Percentiles rank a stretch among this genome's conserved stretches.
phyloP scores from a whole-genome alignment of 306 rosid genomes.

The Bauhinia variegata region DNA sequence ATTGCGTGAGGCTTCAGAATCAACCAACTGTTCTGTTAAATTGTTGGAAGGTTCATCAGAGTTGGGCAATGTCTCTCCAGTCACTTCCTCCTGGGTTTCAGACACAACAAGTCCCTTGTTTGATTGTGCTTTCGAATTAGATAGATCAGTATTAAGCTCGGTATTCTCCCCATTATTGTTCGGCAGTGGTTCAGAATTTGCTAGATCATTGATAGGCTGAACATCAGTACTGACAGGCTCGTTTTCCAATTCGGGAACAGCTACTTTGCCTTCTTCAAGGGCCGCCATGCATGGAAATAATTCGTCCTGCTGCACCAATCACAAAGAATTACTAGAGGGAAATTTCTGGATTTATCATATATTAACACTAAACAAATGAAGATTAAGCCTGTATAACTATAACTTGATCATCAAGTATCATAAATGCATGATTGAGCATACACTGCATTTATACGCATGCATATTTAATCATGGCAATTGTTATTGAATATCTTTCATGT shows the following conservation, averaged over 20 bases:
- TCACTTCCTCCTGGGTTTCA: slow-evolving; percentile 37
- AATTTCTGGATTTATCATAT: neutral
- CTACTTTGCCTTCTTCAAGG: slow-evolving; percentile 54
- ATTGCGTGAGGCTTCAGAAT: slow-evolving; percentile 23
- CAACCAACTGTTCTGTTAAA: slow-evolving; percentile 7
- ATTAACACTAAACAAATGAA: slow-evolving; percentile 3
- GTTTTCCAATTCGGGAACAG: slow-evolving; percentile 25
- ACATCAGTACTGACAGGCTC: slow-evolving; percentile 27
- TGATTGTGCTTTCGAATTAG: slow-evolving; percentile 23
- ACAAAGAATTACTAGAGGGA: slow-evolving; percentile 10
- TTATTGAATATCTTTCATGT: neutral
- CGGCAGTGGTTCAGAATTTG: slow-evolving; percentile 24
- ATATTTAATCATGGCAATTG: neutral
- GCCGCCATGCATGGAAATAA: slow-evolving; percentile 47
- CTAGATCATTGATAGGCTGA: slow-evolving; percentile 34
- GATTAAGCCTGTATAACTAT: slow-evolving; percentile 11
- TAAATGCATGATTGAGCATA: slow-evolving; percentile 1
- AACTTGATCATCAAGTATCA: neutral
- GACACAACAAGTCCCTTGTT: slow-evolving; percentile 24
- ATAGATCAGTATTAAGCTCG: slow-evolving; percentile 30
- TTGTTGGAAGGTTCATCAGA: neutral
- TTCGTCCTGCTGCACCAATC: slow-evolving; percentile 42
- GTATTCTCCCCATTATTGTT: slow-evolving; percentile 26
- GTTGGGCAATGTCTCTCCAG: slow-evolving; percentile 22
- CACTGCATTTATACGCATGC: neutral